These are phyloP conservation scores for Sporothrix sp. DNA, from an alignment of 2,329 filamentous ascomycete genomes.

Conservation along the genomic window DNA sequence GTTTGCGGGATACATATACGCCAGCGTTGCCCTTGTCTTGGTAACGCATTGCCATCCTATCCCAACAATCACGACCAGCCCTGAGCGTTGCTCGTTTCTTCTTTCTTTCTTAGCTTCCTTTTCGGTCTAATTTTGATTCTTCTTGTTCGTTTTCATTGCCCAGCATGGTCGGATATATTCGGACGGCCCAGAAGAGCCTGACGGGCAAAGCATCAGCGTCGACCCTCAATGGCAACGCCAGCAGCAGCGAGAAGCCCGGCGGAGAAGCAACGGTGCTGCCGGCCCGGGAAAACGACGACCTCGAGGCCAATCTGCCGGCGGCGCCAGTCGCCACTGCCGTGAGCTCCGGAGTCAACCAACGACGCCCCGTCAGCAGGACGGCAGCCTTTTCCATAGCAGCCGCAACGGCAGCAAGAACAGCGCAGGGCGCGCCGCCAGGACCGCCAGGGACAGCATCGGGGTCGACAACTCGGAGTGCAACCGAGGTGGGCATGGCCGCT, in stretches of 20 bases:
- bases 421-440: not conserved
- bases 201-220: not conserved
- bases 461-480: not conserved
- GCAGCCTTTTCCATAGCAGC: not conserved
- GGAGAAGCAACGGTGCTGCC: not conserved
- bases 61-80: not conserved
- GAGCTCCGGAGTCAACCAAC: not conserved
- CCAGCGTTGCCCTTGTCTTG: too few relatives aligned
- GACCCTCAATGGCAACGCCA: not conserved
- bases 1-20: too few relatives aligned
- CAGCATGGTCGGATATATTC: not conserved
- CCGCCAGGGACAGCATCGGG: not conserved
- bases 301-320: not conserved
- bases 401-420: not conserved
- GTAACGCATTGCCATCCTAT: too few relatives aligned
- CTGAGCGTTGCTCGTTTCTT: not conserved
- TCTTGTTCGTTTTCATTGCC: not conserved
- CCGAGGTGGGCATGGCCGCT: not conserved
- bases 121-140: not conserved
- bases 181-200: not conserved
- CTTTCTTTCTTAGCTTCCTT: not conserved
- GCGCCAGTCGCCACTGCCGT: not conserved
- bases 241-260: conserved; percentile 1
- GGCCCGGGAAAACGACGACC: not conserved
- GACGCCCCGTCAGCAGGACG: not conserved